Evolutionary conservation across 352 stramenopile species (phyloP), one percentile per base, ranked within the genome.

Genomic region (Pythium plurisporium): DNA sequence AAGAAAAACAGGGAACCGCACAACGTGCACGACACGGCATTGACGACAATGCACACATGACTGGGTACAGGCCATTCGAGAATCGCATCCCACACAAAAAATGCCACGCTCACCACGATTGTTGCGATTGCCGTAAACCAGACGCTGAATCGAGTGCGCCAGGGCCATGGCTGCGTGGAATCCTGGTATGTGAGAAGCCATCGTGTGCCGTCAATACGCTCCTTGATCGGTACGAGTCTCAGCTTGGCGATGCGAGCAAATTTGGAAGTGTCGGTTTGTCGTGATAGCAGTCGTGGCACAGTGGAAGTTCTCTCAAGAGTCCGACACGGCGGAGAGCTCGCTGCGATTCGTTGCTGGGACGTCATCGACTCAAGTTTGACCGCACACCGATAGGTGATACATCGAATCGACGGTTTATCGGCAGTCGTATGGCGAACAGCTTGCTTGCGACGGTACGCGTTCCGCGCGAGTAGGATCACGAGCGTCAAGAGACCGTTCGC

Each of bases 321-420:
- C 12, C 20, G 3, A 10, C 12, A 26, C 6, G 10, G 38, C 8
- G 3, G 38, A 11, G 38, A 14, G 17, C 17, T 45, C 38, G 12
- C 17, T 20, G 22, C 3, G 12, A 45, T 11, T 8, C 2, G 38
- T 22, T 4, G 11, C 17, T 14, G 3, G 20, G 38, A 25, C 22
- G 38, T 20, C 10, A 59, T 29, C 14, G 11, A 19, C 7, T 29
- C 37, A 3, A 71, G 30, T 15, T 55, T 57, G 9, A 72, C 49
- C 1, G 45, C n/a, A 14, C 55, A 72, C 0, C 55, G 63, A 36
- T 71, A 71, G n/a, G 57, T 71, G 38, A 65, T 56, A 36, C 58
- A 74, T 11, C 48, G 29, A 27, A 70, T 51, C 10, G 62, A 46
- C 8, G 43, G 15, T 7, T 38, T 49, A 5, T 57, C 36, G 36